Evolutionary conservation across 1,139 yeast species (phyloP), one percentile per base, ranked within the genome.

Genomic region (Pichia sp.): DNA sequence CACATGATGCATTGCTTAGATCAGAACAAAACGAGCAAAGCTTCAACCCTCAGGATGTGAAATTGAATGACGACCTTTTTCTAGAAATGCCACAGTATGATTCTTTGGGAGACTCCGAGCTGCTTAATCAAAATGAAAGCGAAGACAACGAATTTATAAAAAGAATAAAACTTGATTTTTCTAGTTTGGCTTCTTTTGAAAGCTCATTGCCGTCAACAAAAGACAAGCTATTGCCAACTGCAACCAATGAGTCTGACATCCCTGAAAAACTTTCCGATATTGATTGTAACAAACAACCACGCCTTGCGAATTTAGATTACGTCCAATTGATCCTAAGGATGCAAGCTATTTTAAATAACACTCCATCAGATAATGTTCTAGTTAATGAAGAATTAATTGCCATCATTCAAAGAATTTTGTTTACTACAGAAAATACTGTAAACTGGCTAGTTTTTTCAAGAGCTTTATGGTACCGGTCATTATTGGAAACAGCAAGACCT

Each of bases 381-480:
- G 86, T 87, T 0, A 90, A 87, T 61, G 97, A 92, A 70, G 96
- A 92, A 67, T 73, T 92, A 31, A 69, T 80, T 61, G 93, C 98
- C 0, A 72, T 89, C 52, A 84, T 87, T 1, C 79, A 82, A 51
- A 78, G 99, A 63, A 78, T 93, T 13, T 72, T 93, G 36, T 84
- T 79, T 62, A 69, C 81, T 1, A 72, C 80, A 1, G 64, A 72
- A 4, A 71, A 73, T 1, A 64, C 74, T 1, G 78, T 80, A 31
- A 87, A 88, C 69, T 90, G 97, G 95, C 73, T 88, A 1, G 70
- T 93, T 4, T 90, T 85, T 65, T 82, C 95, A 4, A 77, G 95
- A 61, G 90, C 96, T 0, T 74, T 95, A 53, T 92, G 98, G 97
- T 89, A 87, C 64, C 79, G 99, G 67, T 89, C 97, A 11, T 64